Evolutionary conservation across 352 stramenopile genomes (phyloP), one percentile per base, ranked within the genome.

Genomic region (Globisporangium middletonii): DNA sequence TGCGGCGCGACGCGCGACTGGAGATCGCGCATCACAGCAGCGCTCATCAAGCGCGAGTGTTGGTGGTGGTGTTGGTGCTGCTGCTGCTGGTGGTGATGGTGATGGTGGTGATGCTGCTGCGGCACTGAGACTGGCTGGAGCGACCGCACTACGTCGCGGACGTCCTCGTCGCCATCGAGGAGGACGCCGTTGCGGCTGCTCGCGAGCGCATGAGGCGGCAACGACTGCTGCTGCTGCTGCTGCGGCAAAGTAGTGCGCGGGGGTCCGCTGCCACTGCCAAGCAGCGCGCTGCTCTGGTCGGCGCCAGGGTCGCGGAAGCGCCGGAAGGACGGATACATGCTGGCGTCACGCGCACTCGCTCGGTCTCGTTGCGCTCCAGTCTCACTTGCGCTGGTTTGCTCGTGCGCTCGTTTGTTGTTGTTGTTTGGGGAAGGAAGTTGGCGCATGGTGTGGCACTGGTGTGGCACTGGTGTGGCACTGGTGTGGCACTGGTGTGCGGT

Each of bases 311-410:
- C 57, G 19, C 35, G 57, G 57, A 63, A 57, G 57, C 57, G 57
- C 50, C 53, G 57, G 33, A 54, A 52, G 3, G 57, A 57, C 42
- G 50, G 50, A 26, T 63, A 56, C 57, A 63, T 56, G 9, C 6
- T 12, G 33, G 33, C 33, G 4, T 9, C 33, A 38, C 33, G 33
- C 33, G 33, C 33, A 38, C 27, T 37, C 48, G 23, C 18, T 53
- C 27, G 23, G 4, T 41, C 42, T 38, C 33, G 42, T 2, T 50
- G 23, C 19, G 19, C 18, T 46, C 19, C 5, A 27, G 28, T 49
- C 30, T 35, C 30, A 35, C 30, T 35, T 35, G 30, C 30, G 4
- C 0, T 4, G 4, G 30, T 8, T 35, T 35, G 30, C 8, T 35
- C 23, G 23, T 35, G 30, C 30, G 4, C 0, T 4, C 8, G 30